Evolutionary conservation across 441 rosid genomes (phyloP), one percentile per base, ranked within the genome.

Genomic region (Populus hybrid): DNA sequence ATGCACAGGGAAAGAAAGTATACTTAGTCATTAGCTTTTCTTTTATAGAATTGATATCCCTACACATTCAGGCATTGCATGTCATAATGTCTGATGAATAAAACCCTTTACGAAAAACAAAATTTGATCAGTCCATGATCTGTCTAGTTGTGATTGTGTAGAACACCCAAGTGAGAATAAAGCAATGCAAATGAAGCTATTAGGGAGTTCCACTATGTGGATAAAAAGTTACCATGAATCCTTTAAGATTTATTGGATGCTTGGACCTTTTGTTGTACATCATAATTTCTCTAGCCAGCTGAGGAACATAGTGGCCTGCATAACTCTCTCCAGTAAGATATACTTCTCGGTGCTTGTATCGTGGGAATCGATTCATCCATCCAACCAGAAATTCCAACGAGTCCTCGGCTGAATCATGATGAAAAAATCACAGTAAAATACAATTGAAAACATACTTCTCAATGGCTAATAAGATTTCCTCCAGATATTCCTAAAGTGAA

Each of bases 271-370:
- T 78, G 73, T 94, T 94, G 79, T 92, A 78, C 29, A 81, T 53
- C 92, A 92, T 80, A 38, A 96, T 94, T 74, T 90, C 89, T 78
- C 87, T 86, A 35, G 98, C 98, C 29, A 96, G 87, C 86, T 96
- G 98, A 72, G 98, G 99, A 10, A 96, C 99, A 83, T 96, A 96
- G 83, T 96, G 99, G 20, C 99, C 99, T 0, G 98, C 98, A 76
- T 94, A 96, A 84, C 98, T 96, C 82, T 96, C 98, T 26, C 99
- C 99, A 0, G 95, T 83, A n/a, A 96, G 73, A 77, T 88, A 94
- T 14, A 96, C 70, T 69, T 96, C 92, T 2, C 97, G 87, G 68
- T 77, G 50, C 84, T 86, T 91, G 86, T 94, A 96, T 29, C 93
- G 87, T 0, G 99, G 98, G 78, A 94, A 94, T 9, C 98, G 86